Percentiles rank a stretch among this genome's conserved stretches.
Conservation (phyloP, 768 basidiomycete species). For the Kwoniella europaea region DNA sequence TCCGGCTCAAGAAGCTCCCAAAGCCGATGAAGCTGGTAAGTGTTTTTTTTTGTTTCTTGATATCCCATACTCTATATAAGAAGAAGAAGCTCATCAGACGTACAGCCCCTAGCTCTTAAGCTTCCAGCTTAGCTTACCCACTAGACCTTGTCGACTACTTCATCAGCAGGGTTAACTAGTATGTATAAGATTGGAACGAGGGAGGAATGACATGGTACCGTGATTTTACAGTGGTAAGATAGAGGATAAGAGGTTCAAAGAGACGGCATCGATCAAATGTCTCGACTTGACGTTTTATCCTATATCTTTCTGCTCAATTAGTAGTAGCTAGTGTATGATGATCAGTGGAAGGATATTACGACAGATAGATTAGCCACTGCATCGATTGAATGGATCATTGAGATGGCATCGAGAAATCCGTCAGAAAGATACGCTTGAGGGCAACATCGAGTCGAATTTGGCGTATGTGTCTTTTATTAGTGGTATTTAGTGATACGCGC, state of each 20-base stretch:
- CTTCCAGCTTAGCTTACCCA: neutral
- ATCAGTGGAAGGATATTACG: neutral
- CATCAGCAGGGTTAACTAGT: neutral
- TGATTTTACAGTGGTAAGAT: neutral
- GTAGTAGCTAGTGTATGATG: slow-evolving; percentile 3
- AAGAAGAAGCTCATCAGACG: too few species aligned
- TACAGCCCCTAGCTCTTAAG: neutral
- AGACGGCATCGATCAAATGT: neutral
- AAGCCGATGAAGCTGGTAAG: neutral
- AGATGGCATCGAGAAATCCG: neutral
- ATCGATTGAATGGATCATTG: neutral
- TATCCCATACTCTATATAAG: neutral
- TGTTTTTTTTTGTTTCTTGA: neutral
- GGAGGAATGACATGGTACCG: neutral
- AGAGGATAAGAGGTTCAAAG: neutral
- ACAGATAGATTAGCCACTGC: neutral
- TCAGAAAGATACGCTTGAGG: too few species aligned
- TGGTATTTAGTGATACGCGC: too few species aligned
- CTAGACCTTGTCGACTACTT: neutral
- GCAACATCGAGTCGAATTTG: too few species aligned
- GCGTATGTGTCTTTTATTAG: too few species aligned
- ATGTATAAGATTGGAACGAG: neutral
- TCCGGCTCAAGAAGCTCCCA: neutral
- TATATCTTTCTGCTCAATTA: neutral
- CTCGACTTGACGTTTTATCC: neutral